Base-by-base conservation (phyloP, 2,329 filamentous ascomycete species). In the Talaromyces atroroseus region DNA sequence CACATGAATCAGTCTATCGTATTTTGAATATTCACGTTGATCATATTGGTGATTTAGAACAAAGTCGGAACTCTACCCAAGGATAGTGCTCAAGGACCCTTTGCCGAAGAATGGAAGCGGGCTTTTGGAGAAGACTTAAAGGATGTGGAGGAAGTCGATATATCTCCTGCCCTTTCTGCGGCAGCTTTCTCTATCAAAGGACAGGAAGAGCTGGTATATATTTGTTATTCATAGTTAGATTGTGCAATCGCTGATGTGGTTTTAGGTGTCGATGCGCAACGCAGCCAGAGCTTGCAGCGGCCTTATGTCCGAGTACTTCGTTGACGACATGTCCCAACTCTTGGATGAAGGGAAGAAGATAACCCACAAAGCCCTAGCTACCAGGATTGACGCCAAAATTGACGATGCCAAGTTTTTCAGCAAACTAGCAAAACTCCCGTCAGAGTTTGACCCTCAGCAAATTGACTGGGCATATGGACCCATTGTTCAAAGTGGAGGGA, bases 281-380 rank as follows among this genome's bases (percentile, higher is more conserved):
- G 91, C 92, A 4, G 94, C 94, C 55, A 89, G 94, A 69, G 92
- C 94, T 48, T 96, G 92, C 64, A 92, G 95, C 62, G 92, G 91
- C 58, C 79, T 97, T 59, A 95, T 97, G 86, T 90, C 90, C 51
- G 90, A 92, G 58, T 99, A 94, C 74, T 97, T 97, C 71, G 86
- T 99, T 62, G 94, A 99, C 69, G 92, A 96, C 71, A 97, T 99
- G 92, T 96, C 92, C 51, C 88, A 89, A 64, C 88, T 97, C 52
- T 84, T 99, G 59, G 94, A 99, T 68, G 88, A 92, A 63, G 95
- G 97, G 73, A 96, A 96, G 79, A 96, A 96, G 70, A 90, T 97
- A 69, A 94, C 91, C 61, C 94, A 99, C 74, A 89, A 87, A 62
- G 81, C 82, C 2, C 81, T 99, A 7, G 86, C 89, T n/a, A 85